Evolutionary conservation across 2,329 filamentous ascomycete species (phyloP), one percentile per base, ranked within the genome.

Genomic region (Lecanosticta acicola): DNA sequence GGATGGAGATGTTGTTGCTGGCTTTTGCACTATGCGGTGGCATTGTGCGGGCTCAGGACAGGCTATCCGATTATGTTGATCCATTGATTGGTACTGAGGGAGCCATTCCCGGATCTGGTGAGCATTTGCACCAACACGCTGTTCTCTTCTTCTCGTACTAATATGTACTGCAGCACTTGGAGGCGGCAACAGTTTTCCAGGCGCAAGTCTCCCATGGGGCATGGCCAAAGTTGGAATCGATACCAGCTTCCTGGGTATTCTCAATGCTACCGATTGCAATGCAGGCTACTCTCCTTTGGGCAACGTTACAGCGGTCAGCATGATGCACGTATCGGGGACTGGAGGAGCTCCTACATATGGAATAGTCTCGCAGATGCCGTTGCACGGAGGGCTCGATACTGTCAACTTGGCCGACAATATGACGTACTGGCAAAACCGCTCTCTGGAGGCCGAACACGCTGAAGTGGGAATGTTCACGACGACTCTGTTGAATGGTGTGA

Each of bases 11-110:
- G 24, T 5, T 11, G 5, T 29, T 29, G 24, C 11, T 29, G 7
- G 24, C 24, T 7, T 5, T 29, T 29, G 24, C 7, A 5, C 11
- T 29, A 7, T 29, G 24, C 24, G 24, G 7, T 29, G 24, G 24
- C 24, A 29, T 29, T 29, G 24, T 11, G 24, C 24, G 11, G 11
- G 24, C 24, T 29, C n/a, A n/a, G n/a, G 24, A 5, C 24, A 29
- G 24, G 24, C 37, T 45, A 9, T 36, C 49, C n/a, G 32, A 36
- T 17, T 67, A 66, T 59, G 72, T 74, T 7, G 72, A 74, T 46
- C 64, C 68, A 1, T 67, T 74, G 36, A 73, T 74, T 16, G 72
- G 71, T 4, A 70, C 70, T 1, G 71, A 73, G 51, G 71, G 71
- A 5, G 68, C 68, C 0, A 68, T 66, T 26, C 54, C 68, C 3